Percentiles rank a stretch among this genome's conserved stretches.
phyloP scores from a whole-genome alignment of 2,329 filamentous ascomycete species.

The Oidium heveae region DNA sequence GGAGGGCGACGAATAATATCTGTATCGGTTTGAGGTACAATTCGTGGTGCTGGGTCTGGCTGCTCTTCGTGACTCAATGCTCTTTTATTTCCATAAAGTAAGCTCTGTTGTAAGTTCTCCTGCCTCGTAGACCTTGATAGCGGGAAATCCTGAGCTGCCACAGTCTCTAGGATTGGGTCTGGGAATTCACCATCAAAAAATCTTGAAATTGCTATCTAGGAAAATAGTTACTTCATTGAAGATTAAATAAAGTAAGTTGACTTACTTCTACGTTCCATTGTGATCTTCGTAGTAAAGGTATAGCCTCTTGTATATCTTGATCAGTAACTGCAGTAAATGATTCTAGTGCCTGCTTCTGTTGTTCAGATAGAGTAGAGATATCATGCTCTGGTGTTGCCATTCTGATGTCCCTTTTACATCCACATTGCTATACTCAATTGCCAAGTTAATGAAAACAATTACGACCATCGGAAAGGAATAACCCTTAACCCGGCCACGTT shows the following conservation, averaged over 20 bases:
- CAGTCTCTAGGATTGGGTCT: constrained; percentile 55
- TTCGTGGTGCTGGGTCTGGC: constrained; percentile 51
- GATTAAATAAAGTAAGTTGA: background rate
- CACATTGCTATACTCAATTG: too few relatives aligned
- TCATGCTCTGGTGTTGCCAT: constrained; percentile 27
- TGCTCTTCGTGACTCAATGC: constrained; percentile 14
- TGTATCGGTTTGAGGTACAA: constrained; percentile 48
- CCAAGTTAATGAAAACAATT: background rate
- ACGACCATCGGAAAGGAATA: background rate
- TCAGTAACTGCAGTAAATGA: constrained; percentile 77
- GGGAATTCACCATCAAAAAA: constrained; percentile 93
- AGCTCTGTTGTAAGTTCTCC: constrained; percentile 46
- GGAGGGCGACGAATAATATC: constrained; percentile 45
- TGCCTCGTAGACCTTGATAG: constrained; percentile 38
- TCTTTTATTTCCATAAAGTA: constrained; percentile 16
- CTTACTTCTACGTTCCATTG: constrained; percentile 86
- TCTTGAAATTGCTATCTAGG: constrained; percentile 80
- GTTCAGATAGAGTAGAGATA: constrained; percentile 43
- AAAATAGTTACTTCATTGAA: constrained; percentile 6
- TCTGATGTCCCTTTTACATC: constrained; percentile 1
- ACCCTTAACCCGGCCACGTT: background rate
- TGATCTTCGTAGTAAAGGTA: constrained; percentile 57
- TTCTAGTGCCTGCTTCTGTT: constrained; percentile 62
- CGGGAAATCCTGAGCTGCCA: constrained; percentile 32
- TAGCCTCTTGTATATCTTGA: constrained; percentile 50